A percentile compares a stretch with the other conserved stretches of the same genome.
Evolutionary conservation across 2,329 filamentous ascomycete genomes (phyloP).

Genomic region (Lachnellula occidentalis): DNA sequence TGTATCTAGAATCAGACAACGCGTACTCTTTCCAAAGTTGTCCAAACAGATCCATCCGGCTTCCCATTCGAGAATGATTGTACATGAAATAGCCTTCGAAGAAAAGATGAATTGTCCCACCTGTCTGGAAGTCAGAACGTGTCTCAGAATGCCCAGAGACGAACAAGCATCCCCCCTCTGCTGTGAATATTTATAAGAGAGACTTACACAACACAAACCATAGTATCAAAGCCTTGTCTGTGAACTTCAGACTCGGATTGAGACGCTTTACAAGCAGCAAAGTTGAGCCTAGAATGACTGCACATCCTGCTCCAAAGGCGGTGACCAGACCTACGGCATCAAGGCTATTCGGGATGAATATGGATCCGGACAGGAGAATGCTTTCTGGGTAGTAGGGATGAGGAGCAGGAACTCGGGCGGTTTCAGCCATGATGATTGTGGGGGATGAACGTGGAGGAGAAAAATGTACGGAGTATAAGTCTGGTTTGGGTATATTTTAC

Average conservation of each 20-base stretch:
- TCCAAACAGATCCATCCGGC: slow-evolving; percentile 40
- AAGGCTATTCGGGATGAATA: slow-evolving; percentile 20
- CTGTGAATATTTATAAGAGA: neutral
- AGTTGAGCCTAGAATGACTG: slow-evolving; percentile 16
- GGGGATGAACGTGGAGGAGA: neutral
- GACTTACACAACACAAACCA: slow-evolving; percentile 29
- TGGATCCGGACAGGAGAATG: slow-evolving; percentile 18
- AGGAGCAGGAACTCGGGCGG: neutral
- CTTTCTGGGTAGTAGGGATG: slow-evolving; percentile 27
- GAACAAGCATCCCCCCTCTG: slow-evolving; percentile 44
- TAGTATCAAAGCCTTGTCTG: slow-evolving; percentile 23
- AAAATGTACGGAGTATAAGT: neutral
- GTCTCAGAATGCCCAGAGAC: neutral
- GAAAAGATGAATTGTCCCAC: slow-evolving; percentile 32
- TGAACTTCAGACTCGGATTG: slow-evolving; percentile 18
- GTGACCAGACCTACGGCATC: slow-evolving; percentile 17
- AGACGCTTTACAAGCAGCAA: slow-evolving; percentile 10
- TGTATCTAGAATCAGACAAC: slow-evolving; percentile 51
- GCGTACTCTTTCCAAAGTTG: slow-evolving; percentile 56
- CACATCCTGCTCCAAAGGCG: slow-evolving; percentile 19
- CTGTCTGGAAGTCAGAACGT: slow-evolving; percentile 37
- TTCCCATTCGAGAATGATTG: slow-evolving; percentile 39
- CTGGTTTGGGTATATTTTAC: neutral
- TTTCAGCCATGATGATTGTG: neutral
- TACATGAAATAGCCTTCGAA: slow-evolving; percentile 42